A percentile compares a stretch with the other conserved stretches of the same genome.
These are phyloP conservation scores for Mycosarcoma mackinlayi DNA, from an alignment of 1,284 basidiomycete species.

Conservation along the genomic window DNA sequence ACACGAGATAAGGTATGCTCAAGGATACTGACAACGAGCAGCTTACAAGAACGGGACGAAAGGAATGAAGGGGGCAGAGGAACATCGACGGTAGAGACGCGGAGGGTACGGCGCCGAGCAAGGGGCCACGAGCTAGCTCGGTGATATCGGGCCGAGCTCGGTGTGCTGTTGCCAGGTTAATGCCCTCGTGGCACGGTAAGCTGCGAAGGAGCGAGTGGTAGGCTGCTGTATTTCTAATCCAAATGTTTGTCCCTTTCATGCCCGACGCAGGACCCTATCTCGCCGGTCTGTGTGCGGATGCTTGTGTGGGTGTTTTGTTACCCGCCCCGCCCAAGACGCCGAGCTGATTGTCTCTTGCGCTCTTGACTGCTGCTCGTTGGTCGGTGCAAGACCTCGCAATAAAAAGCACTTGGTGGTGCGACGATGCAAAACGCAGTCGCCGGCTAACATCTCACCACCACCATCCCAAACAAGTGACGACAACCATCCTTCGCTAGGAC, in stretches of 20 bases:
- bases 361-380: neutral
- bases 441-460: conserved; percentile 2
- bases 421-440: neutral
- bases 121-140: neutral
- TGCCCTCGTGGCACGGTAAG: conserved; percentile 9
- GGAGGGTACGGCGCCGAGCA: conserved; percentile 20
- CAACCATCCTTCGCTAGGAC: neutral
- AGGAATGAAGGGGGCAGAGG: neutral
- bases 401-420: conserved; percentile 10
- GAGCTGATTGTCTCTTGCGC: neutral
- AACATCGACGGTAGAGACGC: neutral
- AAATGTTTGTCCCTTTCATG: neutral
- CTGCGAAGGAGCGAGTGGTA: neutral
- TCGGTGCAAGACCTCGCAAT: conserved; percentile 1
- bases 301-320: no score
- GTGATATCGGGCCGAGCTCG: conserved; percentile 28
- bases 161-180: neutral
- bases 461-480: neutral
- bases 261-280: conserved; percentile 6
- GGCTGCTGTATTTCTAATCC: conserved; percentile 26
- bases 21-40: no score
- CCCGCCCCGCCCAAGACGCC: conserved; percentile 17
- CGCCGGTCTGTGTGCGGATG: no score
- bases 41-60: no score
- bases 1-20: neutral